Percentiles rank a stretch among this genome's conserved stretches.
These are phyloP conservation scores for Verticillium nubilum DNA, from an alignment of 2,329 filamentous ascomycete genomes.

Conservation along the genomic window DNA sequence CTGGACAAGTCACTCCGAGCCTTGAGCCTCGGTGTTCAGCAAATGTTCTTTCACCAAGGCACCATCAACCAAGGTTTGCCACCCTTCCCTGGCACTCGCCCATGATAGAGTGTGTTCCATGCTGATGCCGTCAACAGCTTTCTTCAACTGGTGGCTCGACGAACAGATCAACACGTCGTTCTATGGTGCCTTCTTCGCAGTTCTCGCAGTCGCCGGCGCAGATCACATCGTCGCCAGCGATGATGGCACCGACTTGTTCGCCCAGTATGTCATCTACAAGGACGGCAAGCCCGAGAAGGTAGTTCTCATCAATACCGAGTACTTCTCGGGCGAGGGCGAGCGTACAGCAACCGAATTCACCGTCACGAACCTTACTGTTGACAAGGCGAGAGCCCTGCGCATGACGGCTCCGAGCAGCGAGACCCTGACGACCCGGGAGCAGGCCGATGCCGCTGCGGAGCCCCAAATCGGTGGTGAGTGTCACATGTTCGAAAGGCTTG, in stretches of 20 bases:
- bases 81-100: background rate
- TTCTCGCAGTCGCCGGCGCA: background rate
- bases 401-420: background rate
- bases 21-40: slow-evolving; percentile 2
- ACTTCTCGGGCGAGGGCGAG: slow-evolving; percentile 3
- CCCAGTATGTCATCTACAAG: slow-evolving; percentile 6
- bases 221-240: background rate
- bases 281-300: slow-evolving; percentile 2
- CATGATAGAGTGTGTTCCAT: background rate
- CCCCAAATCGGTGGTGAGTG: background rate
- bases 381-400: background rate
- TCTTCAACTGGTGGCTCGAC: slow-evolving; percentile 6
- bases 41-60: slow-evolving; percentile 7
- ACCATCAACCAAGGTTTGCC: slow-evolving; percentile 1
- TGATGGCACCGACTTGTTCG: background rate
- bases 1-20: slow-evolving; percentile 4
- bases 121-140: background rate
- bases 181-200: slow-evolving; percentile 6
- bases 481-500: background rate
- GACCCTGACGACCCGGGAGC: background rate
- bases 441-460: background rate
- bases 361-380: background rate
- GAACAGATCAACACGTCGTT: slow-evolving; percentile 3
- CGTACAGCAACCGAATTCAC: background rate
- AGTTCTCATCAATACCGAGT: slow-evolving; percentile 5